phyloP scores from a whole-genome alignment of 2,329 filamentous ascomycete species.

The Fusarium caatingaense region DNA sequence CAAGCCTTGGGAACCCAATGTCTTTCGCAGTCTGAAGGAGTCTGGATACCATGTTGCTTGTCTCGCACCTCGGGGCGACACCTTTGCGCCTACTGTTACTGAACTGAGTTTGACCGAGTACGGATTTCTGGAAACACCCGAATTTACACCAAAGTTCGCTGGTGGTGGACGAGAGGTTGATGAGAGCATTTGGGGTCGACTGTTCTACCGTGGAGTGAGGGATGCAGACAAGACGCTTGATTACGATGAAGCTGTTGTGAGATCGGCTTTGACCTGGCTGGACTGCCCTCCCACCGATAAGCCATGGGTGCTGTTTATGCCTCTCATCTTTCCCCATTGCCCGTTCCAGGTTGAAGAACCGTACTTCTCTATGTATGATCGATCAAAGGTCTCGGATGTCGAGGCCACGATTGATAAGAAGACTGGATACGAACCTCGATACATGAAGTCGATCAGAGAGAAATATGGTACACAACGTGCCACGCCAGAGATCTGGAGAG shows the following conservation, averaged over 20 bases:
- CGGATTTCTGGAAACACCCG: conserved; percentile 56
- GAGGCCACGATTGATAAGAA: conserved; percentile 34
- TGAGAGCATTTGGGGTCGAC: conserved; percentile 53
- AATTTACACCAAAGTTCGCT: conserved; percentile 49
- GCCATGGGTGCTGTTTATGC: conserved; percentile 58
- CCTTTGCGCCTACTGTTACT: conserved; percentile 56
- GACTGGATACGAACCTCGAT: conserved; percentile 57
- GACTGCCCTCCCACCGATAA: conserved; percentile 55
- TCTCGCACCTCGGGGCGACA: conserved; percentile 56
- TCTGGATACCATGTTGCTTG: conserved; percentile 60
- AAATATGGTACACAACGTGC: conserved; percentile 54
- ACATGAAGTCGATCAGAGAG: conserved; percentile 54
- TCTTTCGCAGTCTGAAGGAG: conserved; percentile 58
- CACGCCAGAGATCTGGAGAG: conserved; percentile 56
- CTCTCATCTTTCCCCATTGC: conserved; percentile 58
- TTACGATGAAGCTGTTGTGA: conserved; percentile 58
- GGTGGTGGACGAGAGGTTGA: conserved; percentile 39
- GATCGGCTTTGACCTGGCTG: conserved; percentile 57
- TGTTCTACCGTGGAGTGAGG: conserved; percentile 57
- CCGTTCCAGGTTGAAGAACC: conserved; percentile 61
- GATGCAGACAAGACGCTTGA: conserved; percentile 53
- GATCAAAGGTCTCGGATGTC: conserved; percentile 42
- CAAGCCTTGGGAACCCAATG: conserved; percentile 61
- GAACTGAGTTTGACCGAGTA: conserved; percentile 60
- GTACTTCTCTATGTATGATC: conserved; percentile 60